Evolutionary conservation across 2,329 filamentous ascomycete genomes (phyloP), one percentile per base, ranked within the genome.

Genomic region (Geosmithia morbida): DNA sequence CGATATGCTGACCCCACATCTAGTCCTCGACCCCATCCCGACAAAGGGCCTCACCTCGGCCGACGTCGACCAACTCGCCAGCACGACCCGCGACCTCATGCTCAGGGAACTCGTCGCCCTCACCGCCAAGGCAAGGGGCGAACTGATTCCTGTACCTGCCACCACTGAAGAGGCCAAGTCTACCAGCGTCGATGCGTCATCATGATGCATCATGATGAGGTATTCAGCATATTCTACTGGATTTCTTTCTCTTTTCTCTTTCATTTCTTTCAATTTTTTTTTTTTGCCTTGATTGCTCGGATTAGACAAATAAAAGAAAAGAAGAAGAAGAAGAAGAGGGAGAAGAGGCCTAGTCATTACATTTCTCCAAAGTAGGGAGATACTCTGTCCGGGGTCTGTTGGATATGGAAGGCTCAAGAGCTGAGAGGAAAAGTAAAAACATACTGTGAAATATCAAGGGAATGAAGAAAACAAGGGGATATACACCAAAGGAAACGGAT

Each of bases 1-100:
- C 4, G 2, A 16, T 29, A 18, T 26, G 14, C 45, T 22, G 43
- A 29, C 11, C n/a, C 40, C 40, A 3, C 7, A 19, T n/a, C n/a
- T 52, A 86, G 86, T 95, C 19, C 70, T 95, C 47, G 78, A 85
- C 56, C 86, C 88, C 2, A 88, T 96, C 51, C 71, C 79, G 45
- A 96, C 88, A 11, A 73, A 77, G 53, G 79, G 78, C 47, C 72
- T 94, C 53, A 85, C 77, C 17, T 51, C 83, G 20, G 79, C 80
- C 46, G 87, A 95, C 61, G 86, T 95, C 47, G 84, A 92, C 54
- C 74, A 77, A 50, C 68, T 95, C 43, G 74, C 82, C 46, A 70
- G 72, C 48, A 74, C 73, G 47, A 86, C 83, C 2, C 75, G 81
- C 48, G 82, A 87, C 18, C 64, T 79, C 46, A 94, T 95, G 87